Evolutionary conservation across 2,329 filamentous ascomycete species (phyloP), one percentile per base, ranked within the genome.

Genomic region (Apiospora hydei): DNA sequence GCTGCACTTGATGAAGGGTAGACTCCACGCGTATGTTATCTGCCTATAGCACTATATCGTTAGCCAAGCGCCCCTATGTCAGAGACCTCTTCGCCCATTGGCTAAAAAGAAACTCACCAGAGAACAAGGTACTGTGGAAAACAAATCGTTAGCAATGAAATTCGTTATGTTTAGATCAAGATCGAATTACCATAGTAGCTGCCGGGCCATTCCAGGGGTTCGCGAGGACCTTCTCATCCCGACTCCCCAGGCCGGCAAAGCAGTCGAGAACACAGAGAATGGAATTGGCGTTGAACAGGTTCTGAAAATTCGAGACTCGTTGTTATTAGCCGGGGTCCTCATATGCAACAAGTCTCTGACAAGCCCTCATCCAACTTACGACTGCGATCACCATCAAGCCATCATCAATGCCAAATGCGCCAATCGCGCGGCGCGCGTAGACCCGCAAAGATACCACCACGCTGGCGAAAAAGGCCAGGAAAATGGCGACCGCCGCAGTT

Each of bases 1-100:
- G 30, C 70, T 71, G 47, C 46, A 53, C 24, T 71, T 71, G 24
- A 71, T 71, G 47, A 67, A 71, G 21, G 47, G 61, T 11, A 71
- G 61, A 24, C 43, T 26, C 64, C 61, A 67, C 26, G 44, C 64
- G 26, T 71, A 68, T 6, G 64, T 51, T 24, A 71, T 18, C n/a
- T 71, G 64, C 61, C 57, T 51, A 26, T 24, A 1, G 1, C 13
- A 10, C 49, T 10, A 11, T 24, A 4, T 26, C 1, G n/a, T 51
- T 51, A 49, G 68, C 18, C 18, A 5, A 57, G 44, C 13, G 26
- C 26, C 26, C 26, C n/a, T n/a, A n/a, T 30, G 26, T 2, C 26
- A 30, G 26, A 3, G 26, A 30, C 26, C 2, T 30, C 26, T 30
- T 30, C 26, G 26, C 26, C 26, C 26, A 30, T 30, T 30, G 26